Percentiles rank a stretch among this genome's conserved stretches.
These are phyloP conservation scores for Paramyrothecium roridum DNA, from an alignment of 2,329 filamentous ascomycete genomes.

Conservation along the genomic window DNA sequence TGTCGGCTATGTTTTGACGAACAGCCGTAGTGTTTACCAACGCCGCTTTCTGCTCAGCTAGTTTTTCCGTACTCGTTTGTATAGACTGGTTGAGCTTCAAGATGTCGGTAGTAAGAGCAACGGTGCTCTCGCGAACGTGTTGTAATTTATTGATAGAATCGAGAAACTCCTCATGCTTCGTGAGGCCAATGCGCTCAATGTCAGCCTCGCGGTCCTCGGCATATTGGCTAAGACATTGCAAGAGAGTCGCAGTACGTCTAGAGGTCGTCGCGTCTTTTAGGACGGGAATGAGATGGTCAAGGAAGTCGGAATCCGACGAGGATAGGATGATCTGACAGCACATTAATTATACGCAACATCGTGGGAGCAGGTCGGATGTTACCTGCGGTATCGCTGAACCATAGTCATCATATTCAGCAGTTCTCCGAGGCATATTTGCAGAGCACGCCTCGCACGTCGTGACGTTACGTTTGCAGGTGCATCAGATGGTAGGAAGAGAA, in stretches of 20 bases:
- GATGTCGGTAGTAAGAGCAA: constrained; percentile 85
- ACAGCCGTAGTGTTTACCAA: constrained; percentile 90
- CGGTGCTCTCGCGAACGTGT: constrained; percentile 84
- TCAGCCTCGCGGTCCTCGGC: constrained; percentile 83
- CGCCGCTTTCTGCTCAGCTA: constrained; percentile 91
- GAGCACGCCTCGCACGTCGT: not conserved
- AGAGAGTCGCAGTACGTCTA: constrained; percentile 68
- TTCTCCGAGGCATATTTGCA: constrained; percentile 40
- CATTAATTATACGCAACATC: constrained; percentile 2
- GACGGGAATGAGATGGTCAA: constrained; percentile 92
- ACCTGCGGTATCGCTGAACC: constrained; percentile 44
- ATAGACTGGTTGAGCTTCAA: constrained; percentile 91
- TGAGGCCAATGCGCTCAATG: constrained; percentile 91
- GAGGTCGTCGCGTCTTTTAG: constrained; percentile 84
- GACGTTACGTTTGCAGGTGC: no score
- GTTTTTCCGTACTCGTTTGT: constrained; percentile 87
- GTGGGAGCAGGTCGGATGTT: not conserved
- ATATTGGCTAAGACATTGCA: constrained; percentile 69
- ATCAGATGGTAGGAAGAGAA: no score
- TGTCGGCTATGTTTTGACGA: constrained; percentile 93
- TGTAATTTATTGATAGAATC: constrained; percentile 93
- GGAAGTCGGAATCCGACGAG: constrained; percentile 86
- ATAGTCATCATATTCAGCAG: constrained; percentile 44
- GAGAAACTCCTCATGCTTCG: constrained; percentile 95
- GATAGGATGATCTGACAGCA: constrained; percentile 78